These are phyloP conservation scores for Magnolia kwangsiensis DNA, from an alignment of 164 flowering plant genomes.

Conservation along the genomic window DNA sequence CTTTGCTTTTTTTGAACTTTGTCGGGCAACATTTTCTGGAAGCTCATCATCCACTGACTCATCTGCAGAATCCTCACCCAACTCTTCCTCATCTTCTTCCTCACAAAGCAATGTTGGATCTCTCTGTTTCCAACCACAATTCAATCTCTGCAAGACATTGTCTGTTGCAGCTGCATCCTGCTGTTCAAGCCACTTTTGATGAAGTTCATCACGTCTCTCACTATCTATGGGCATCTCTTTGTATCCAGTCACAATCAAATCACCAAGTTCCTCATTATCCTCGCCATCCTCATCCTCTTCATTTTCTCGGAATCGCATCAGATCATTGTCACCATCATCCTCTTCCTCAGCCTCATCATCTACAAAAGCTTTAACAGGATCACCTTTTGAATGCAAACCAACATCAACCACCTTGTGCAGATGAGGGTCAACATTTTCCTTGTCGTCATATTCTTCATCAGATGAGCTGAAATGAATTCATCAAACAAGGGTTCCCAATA, in stretches of 20 bases:
- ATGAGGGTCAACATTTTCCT: slow-evolving; percentile 65
- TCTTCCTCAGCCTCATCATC: slow-evolving; percentile 96
- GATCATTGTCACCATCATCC: slow-evolving; percentile 87
- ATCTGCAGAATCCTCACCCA: slow-evolving; percentile 24
- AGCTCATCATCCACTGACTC: slow-evolving; percentile 28
- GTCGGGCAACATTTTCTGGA: slow-evolving; percentile 27
- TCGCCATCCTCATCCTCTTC: slow-evolving; percentile 66
- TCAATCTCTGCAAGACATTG: slow-evolving; percentile 64
- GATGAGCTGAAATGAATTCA: slow-evolving; percentile 42
- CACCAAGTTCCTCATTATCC: slow-evolving; percentile 61
- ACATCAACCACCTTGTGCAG: slow-evolving; percentile 14
- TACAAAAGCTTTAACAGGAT: slow-evolving; percentile 75
- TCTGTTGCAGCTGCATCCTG: slow-evolving; percentile 91
- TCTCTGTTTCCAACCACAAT: slow-evolving; percentile 38
- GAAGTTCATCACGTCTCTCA: slow-evolving; percentile 77
- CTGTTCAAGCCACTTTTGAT: slow-evolving; percentile 87
- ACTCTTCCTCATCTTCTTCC: slow-evolving; percentile 30
- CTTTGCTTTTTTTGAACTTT: slow-evolving; percentile 49
- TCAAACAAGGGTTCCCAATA: not conserved
- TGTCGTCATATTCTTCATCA: slow-evolving; percentile 69
- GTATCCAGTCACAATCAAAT: slow-evolving; percentile 64
- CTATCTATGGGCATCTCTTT: slow-evolving; percentile 59
- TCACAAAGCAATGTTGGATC: slow-evolving; percentile 36
- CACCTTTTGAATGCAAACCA: slow-evolving; percentile 44
- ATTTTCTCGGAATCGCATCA: slow-evolving; percentile 42